Base-by-base conservation (phyloP, 345 rosid species). In the Camelina hispida region DNA sequence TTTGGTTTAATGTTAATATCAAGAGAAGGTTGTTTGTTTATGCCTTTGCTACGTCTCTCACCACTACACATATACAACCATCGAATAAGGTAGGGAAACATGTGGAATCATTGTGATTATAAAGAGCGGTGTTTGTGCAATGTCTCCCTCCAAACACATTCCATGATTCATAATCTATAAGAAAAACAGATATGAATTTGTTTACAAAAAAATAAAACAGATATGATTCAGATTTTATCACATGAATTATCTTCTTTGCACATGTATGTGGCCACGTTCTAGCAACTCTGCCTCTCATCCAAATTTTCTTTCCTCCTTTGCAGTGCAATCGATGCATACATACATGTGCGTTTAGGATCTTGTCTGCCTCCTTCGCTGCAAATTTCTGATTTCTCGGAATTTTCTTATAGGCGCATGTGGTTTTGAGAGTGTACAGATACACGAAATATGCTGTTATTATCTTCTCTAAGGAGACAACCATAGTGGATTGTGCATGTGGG, bases 181-280 rank as follows among this genome's bases (percentile, higher is more conserved):
- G 9, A 28, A 23, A 25, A 14, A 28, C 12, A 56, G 37, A 30
- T 15, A 56, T 30, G 20, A n/a, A 4, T 4, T 28, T 4, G 4
- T 28, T 28, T 28, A 28, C 30, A 28, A 4, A 28, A 28, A 28
- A 28, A 28, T 4, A 23, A 54, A 14, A 28, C 12, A 56, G 37
- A 30, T 15, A 56, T 56, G 40, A 8, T 56, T 56, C 20, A 32
- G 62, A 56, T 56, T 30, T 56, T 5, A 56, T 56, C 62, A n/a
- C 42, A 56, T 32, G 22, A 15, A 56, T 6, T 22, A 11, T 11
- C 57, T 5, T 50, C 30, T 28, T 25, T 25, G 28, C 28, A 28
- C 5, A 28, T 4, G 5, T 4, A 50, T 50, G 4, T 50, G 18
- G 13, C 18, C 18, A n/a, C 20, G 30, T 28, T 10, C 5, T 1